phyloP scores from a whole-genome alignment of 495 filamentous ascomycete species.

The Aspergillus cristatus region DNA sequence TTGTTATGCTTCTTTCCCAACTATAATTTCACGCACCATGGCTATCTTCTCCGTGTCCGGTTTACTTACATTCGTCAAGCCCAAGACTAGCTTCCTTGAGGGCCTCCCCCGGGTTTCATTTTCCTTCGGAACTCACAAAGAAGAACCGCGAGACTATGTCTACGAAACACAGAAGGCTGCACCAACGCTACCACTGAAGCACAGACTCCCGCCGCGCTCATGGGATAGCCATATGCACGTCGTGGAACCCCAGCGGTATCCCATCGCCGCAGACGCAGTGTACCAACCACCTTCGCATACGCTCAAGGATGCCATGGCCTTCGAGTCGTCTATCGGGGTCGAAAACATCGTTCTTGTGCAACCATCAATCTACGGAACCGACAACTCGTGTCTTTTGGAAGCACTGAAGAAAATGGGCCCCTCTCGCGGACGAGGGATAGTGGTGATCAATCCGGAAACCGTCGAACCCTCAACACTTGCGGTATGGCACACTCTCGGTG shows the following conservation, averaged over 20 bases:
- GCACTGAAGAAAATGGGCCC: conserved; percentile 31
- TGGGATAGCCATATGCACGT: conserved; percentile 50
- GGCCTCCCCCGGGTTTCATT: conserved; percentile 10
- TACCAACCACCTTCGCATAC: conserved; percentile 32
- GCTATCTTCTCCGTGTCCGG: conserved; percentile 1
- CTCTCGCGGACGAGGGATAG: conserved; percentile 37
- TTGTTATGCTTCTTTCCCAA: not conserved
- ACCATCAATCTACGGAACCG: conserved; percentile 41
- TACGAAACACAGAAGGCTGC: conserved; percentile 5
- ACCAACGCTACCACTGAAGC: conserved; percentile 9
- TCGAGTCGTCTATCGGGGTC: conserved; percentile 30
- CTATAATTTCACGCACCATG: not conserved
- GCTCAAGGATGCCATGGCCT: conserved; percentile 28
- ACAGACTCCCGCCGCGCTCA: conserved; percentile 24
- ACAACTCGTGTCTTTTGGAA: conserved; percentile 45
- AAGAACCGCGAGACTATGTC: conserved; percentile 5
- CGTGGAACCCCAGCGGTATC: conserved; percentile 34
- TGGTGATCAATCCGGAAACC: conserved; percentile 37
- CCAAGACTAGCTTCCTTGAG: conserved; percentile 2
- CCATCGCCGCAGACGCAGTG: conserved; percentile 24
- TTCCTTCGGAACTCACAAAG: conserved; percentile 2
- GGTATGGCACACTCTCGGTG: conserved; percentile 40
- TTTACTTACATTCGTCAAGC: conserved; percentile 8
- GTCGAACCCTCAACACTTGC: conserved; percentile 23
- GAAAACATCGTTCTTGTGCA: conserved; percentile 42